Percentiles rank a stretch among this genome's conserved stretches.
Conservation (phyloP, 2,329 filamentous ascomycete genomes). For the Sphaerulina populicola region DNA sequence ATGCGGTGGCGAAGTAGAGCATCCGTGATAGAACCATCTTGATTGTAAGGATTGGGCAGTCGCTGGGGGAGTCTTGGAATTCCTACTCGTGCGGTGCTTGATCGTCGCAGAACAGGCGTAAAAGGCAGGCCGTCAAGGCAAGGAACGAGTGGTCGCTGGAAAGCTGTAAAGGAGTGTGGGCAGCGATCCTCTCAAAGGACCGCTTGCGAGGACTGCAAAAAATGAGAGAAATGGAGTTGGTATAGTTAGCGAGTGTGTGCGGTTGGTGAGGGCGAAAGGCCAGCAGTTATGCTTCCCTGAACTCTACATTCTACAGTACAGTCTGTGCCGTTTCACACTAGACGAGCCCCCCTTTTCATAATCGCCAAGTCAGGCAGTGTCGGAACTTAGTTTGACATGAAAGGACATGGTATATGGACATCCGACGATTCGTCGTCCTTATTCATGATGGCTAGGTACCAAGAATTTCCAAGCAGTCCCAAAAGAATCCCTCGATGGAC, state of each 20-base stretch:
- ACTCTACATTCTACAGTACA: background rate
- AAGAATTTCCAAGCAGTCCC: too few relatives aligned
- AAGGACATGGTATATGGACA: too few relatives aligned
- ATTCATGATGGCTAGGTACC: too few relatives aligned
- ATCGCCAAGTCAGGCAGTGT: background rate
- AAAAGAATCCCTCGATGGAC: background rate
- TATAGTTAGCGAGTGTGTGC: background rate
- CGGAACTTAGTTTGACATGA: too few relatives aligned
- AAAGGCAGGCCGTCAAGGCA: background rate
- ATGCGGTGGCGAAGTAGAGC: background rate
- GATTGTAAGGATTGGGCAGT: background rate
- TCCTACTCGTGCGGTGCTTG: background rate
- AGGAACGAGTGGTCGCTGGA: background rate
- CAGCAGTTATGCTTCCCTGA: background rate
- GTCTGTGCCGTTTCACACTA: too few relatives aligned
- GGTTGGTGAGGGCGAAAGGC: background rate
- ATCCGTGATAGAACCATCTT: background rate
- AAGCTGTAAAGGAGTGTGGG: constrained; percentile 1
- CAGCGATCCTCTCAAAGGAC: constrained; percentile 5
- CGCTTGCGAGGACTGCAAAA: background rate
- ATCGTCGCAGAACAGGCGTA: background rate
- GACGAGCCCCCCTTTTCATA: background rate
- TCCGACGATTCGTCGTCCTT: too few relatives aligned
- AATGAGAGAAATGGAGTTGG: background rate
- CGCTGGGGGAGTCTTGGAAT: background rate